Evolutionary conservation across 1,139 yeast genomes (phyloP).

Genomic region (Magnusiomyces sp.): DNA sequence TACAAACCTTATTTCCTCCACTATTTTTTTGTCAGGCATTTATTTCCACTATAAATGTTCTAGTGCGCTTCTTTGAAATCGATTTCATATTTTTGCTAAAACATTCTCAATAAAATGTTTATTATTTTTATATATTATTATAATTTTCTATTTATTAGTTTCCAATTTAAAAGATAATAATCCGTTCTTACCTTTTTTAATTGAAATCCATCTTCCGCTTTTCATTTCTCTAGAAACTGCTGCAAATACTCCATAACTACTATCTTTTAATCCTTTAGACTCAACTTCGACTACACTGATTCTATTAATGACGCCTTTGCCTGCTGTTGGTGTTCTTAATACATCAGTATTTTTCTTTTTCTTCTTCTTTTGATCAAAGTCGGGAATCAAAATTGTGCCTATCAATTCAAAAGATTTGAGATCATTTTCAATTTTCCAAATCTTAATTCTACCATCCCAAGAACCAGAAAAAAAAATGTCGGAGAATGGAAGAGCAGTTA

Average conservation of each 20-base stretch:
- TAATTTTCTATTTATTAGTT: neutral
- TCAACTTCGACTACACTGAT: slow-evolving; percentile 59
- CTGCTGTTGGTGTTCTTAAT: slow-evolving; percentile 26
- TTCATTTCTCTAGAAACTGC: slow-evolving; percentile 79
- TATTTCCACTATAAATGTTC: too few species aligned
- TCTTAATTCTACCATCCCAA: slow-evolving; percentile 63
- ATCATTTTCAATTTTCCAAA: slow-evolving; percentile 69
- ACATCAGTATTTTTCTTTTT: neutral
- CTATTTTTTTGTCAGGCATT: too few species aligned
- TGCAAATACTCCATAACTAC: slow-evolving; percentile 50
- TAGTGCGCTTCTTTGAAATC: too few species aligned
- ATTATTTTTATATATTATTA: too few species aligned
- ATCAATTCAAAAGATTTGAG: slow-evolving; percentile 50
- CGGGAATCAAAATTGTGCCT: slow-evolving; percentile 37
- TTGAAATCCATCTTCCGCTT: slow-evolving; percentile 67
- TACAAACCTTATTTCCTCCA: too few species aligned
- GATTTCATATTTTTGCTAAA: too few species aligned
- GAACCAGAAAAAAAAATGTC: slow-evolving; percentile 85
- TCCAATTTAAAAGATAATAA: slow-evolving; percentile 12
- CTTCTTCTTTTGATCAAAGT: neutral
- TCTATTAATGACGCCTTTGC: slow-evolving; percentile 64
- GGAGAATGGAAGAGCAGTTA: slow-evolving; percentile 82
- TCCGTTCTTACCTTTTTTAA: slow-evolving; percentile 24
- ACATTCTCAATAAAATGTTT: too few species aligned
- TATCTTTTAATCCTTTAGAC: slow-evolving; percentile 33